Percentiles rank a stretch among this genome's conserved stretches.
phyloP scores from a whole-genome alignment of 2,329 filamentous ascomycete genomes.

The Exophiala mesophila region DNA sequence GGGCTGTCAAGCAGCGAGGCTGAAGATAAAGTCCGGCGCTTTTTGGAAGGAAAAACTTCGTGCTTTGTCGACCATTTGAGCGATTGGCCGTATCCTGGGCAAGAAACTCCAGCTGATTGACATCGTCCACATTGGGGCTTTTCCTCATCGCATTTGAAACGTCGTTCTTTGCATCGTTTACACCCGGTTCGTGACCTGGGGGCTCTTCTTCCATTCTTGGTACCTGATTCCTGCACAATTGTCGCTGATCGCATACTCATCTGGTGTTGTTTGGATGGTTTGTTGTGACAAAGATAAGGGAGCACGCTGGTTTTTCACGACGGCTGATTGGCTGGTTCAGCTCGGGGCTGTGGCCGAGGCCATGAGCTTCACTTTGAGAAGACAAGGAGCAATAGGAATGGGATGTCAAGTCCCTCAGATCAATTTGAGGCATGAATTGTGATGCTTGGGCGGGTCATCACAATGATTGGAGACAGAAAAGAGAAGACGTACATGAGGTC shows the following conservation, averaged over 20 bases:
- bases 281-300: no score
- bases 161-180: constrained; percentile 14
- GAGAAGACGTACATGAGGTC: no score
- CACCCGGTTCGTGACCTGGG: constrained; percentile 21
- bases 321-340: neutral
- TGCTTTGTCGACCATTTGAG: constrained; percentile 4
- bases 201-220: constrained; percentile 1
- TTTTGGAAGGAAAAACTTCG: neutral
- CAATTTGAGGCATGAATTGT: no score
- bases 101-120: constrained; percentile 26
- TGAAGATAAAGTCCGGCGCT: neutral
- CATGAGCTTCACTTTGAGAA: no score
- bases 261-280: no score
- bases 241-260: no score
- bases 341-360: neutral
- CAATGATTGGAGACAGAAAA: no score
- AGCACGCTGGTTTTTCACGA: no score
- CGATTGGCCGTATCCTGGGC: constrained; percentile 26
- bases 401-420: no score
- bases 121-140: constrained; percentile 27
- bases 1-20: neutral
- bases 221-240: neutral
- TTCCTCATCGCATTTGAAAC: constrained; percentile 29
- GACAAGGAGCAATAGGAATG: no score
- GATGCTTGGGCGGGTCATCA: no score